A percentile compares a stretch with the other conserved stretches of the same genome.
phyloP scores from a whole-genome alignment of 192 early-diverging fungal species.

The Rhizophagus clarus region DNA sequence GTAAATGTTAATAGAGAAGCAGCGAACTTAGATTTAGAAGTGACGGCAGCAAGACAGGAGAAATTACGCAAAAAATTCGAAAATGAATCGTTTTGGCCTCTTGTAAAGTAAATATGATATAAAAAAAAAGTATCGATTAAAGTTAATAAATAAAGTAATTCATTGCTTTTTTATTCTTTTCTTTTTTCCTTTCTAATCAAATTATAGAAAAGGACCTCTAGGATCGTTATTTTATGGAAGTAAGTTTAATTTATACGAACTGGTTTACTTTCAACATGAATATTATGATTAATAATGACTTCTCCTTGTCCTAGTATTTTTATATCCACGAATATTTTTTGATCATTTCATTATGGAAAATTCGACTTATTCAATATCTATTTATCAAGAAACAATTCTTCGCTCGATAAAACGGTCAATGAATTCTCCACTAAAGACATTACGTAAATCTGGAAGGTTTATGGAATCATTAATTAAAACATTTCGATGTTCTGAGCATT shows the following conservation, averaged over 20 bases:
- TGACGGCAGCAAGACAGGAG: neutral
- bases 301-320: neutral
- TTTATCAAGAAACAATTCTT: constrained; percentile 11
- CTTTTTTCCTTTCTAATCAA: neutral
- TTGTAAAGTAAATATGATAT: too few species aligned
- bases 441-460: neutral
- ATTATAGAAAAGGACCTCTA: neutral
- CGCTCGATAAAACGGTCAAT: neutral
- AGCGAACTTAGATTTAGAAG: too few species aligned
- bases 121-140: too few species aligned
- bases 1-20: too few species aligned
- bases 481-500: constrained; percentile 4
- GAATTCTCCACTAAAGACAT: neutral
- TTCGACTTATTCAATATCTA: neutral
- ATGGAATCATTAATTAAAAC: neutral
- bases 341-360: neutral
- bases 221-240: neutral
- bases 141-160: too few species aligned
- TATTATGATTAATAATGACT: neutral
- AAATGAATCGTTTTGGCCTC: neutral
- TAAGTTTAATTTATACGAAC: neutral
- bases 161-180: too few species aligned
- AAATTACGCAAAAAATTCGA: constrained; percentile 6
- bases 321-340: constrained; percentile 9
- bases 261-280: neutral